Evolutionary conservation across 2,329 filamentous ascomycete genomes (phyloP).

Genomic region (Apiospora phragmitis): DNA sequence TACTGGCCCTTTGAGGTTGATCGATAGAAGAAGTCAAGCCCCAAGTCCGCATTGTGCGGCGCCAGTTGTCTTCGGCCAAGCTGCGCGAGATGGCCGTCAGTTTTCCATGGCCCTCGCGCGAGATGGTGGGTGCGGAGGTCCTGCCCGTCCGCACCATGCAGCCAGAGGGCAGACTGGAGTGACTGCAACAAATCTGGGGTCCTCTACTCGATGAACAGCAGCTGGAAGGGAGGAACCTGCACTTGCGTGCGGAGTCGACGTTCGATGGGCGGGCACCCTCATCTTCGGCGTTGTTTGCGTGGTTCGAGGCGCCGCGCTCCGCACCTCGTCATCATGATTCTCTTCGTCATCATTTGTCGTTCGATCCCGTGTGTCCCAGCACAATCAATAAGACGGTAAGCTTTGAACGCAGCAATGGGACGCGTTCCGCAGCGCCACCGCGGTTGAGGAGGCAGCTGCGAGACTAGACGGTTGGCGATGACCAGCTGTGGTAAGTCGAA

Average conservation of each 20-base stretch:
- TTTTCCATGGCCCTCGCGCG: constrained; percentile 36
- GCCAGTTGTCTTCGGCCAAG: constrained; percentile 31
- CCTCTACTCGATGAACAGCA: neutral
- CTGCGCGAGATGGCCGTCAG: constrained; percentile 37
- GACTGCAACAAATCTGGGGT: neutral
- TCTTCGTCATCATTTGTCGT: neutral
- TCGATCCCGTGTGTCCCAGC: neutral
- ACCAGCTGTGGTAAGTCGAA: neutral
- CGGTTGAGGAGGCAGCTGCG: constrained; percentile 1
- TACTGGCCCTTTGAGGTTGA: constrained; percentile 33
- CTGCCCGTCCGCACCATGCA: constrained; percentile 21
- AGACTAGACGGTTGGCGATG: neutral
- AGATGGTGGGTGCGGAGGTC: constrained; percentile 36
- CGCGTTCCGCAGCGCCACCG: neutral
- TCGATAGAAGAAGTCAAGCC: constrained; percentile 32
- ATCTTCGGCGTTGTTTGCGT: neutral
- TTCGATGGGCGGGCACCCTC: neutral
- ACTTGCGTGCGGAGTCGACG: neutral
- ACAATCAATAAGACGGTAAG: constrained; percentile 13
- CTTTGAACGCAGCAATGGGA: constrained; percentile 19
- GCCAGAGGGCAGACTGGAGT: neutral
- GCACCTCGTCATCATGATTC: neutral
- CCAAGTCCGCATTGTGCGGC: constrained; percentile 27
- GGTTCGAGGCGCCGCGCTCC: neutral
- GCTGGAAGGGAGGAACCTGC: neutral